Evolutionary conservation across 768 basidiomycete species (phyloP), one percentile per base, ranked within the genome.

Genomic region (Lyophyllum decastes): DNA sequence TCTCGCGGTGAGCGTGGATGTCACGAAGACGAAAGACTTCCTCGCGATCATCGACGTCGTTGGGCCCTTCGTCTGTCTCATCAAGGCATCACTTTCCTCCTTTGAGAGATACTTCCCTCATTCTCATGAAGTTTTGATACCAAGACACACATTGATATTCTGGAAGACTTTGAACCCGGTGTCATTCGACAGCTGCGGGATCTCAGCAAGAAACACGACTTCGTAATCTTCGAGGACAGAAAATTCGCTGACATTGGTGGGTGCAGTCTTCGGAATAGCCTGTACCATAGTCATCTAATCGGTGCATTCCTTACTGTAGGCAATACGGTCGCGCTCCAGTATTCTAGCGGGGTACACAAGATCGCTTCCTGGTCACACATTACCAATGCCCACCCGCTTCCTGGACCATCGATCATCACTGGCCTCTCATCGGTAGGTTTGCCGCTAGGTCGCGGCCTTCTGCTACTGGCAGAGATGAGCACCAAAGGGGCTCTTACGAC

Each of bases 231-330:
- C 65, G 97, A 98, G 76, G 97, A 99, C 77, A 82, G 97, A 62
- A 99, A 99, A 73, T 99, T 99, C 66, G 96, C 97, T 4, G 97
- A 99, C 72, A 98, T 99, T 52, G 96, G 96, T 95, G 61, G 66
- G 82, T 64, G 14, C 58, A 8, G 21, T 8, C 10, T 17, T 14
- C 16, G 19, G 25, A 30, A 19, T 47, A 16, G 14, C 34, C 25
- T 9, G 22, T 52, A 9, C 2, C 50, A 9, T 56, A 44, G 59
- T 48, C n/a, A 49, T 16, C 25, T 46, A 34, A 50, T 56, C 52
- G 69, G 7, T 16, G 14, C 34, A 21, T 7, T 33, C 21, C 10
- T 48, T 27, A 5, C 12, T 49, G n/a, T 30, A 99, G 97, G 97
- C 44, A 98, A 98, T 74, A 98, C 97, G 8, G 97, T 98, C 57